Evolutionary conservation across 1,284 basidiomycete genomes (phyloP).

Genomic region (Ceratobasidium sp.): DNA sequence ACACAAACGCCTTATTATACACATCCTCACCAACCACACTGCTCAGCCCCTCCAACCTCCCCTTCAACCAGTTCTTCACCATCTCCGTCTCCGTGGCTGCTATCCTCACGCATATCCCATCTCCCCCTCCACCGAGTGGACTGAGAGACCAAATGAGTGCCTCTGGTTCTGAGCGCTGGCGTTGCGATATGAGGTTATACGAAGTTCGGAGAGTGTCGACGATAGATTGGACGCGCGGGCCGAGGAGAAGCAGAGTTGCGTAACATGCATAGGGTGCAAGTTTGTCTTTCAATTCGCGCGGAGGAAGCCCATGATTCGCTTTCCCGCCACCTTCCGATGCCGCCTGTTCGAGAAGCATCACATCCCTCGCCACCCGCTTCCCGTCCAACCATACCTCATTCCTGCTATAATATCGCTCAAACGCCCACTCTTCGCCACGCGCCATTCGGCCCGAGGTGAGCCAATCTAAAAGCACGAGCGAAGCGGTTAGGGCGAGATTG

Average conservation of each 20-base stretch:
- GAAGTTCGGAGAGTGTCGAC: conserved; percentile 60
- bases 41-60: conserved; percentile 63
- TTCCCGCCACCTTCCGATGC: background rate
- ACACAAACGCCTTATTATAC: conserved; percentile 68
- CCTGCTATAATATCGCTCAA: conserved; percentile 82
- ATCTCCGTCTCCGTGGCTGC: conserved; percentile 77
- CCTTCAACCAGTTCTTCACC: conserved; percentile 74
- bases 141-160: conserved; percentile 83
- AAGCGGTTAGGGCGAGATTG: conserved; percentile 66
- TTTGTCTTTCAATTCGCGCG: conserved; percentile 66
- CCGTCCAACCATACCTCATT: conserved; percentile 84
- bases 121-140: conserved; percentile 50
- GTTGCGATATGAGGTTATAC: conserved; percentile 70
- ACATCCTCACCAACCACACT: conserved; percentile 69
- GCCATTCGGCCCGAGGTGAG: conserved; percentile 84
- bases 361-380: conserved; percentile 75
- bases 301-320: conserved; percentile 51
- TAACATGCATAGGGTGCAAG: conserved; percentile 85
- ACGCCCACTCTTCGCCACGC: conserved; percentile 88
- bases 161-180: conserved; percentile 64
- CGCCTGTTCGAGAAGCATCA: conserved; percentile 73
- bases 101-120: conserved; percentile 71
- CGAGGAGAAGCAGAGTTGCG: conserved; percentile 80
- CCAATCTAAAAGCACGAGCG: conserved; percentile 86
- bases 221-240: conserved; percentile 64